Conservation (phyloP, 495 filamentous ascomycete genomes). For the Neurospora sp. region DNA sequence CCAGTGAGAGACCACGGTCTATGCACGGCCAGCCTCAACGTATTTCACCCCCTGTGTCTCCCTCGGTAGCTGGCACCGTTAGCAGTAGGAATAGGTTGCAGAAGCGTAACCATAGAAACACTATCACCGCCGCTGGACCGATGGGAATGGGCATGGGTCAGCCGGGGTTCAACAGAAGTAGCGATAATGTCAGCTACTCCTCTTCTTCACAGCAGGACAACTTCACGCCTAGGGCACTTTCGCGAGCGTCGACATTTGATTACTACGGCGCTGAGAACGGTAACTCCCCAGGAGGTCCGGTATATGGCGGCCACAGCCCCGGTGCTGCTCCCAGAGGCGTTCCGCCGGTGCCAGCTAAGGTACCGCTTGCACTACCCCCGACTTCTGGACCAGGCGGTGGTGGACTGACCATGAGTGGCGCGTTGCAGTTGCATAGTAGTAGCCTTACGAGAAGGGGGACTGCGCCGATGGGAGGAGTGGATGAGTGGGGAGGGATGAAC, state of each 20-base stretch:
- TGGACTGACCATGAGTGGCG: conserved; percentile 32
- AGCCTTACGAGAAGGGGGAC: conserved; percentile 12
- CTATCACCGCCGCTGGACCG: conserved; percentile 24
- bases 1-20: conserved; percentile 10
- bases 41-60: conserved; percentile 4
- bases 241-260: conserved; percentile 35
- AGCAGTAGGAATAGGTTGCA: conserved; percentile 48
- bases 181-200: conserved; percentile 8
- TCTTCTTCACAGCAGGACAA: conserved; percentile 34
- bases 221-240: conserved; percentile 29
- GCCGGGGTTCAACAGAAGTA: conserved; percentile 7
- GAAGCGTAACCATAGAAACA: conserved; percentile 43
- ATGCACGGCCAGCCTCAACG: conserved; percentile 1
- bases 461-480: not conserved
- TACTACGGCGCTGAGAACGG: conserved; percentile 20
- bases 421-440: conserved; percentile 26
- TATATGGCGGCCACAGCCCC: conserved; percentile 13
- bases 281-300: conserved; percentile 17
- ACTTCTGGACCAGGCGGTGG: not conserved
- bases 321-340: conserved; percentile 17
- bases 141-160: conserved; percentile 18
- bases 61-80: conserved; percentile 13
- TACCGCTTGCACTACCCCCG: conserved; percentile 42
- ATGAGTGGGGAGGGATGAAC: not conserved
- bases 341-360: conserved; percentile 67